Evolutionary conservation across 805 yeast genomes (phyloP).

Genomic region (Teunomyces aglyptinius): DNA sequence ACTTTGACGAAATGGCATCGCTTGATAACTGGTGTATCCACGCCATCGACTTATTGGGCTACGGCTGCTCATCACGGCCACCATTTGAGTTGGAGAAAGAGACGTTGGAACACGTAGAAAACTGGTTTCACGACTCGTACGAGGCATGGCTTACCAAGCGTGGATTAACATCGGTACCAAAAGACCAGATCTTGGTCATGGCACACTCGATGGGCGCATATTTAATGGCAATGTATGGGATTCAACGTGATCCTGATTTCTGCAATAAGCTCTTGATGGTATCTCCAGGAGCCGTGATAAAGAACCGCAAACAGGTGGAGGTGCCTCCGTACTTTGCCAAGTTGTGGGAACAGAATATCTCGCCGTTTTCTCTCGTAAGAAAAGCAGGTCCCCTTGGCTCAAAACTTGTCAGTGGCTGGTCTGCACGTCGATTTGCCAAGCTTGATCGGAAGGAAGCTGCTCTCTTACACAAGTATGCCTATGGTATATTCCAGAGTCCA

Average conservation of each 20-base stretch:
- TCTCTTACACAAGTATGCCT: constrained; percentile 73
- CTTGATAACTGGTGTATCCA: constrained; percentile 66
- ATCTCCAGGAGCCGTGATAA: constrained; percentile 85
- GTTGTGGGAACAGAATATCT: constrained; percentile 82
- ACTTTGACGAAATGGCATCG: constrained; percentile 26
- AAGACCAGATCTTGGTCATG: constrained; percentile 52
- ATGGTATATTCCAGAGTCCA: constrained; percentile 76
- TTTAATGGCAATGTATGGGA: constrained; percentile 64
- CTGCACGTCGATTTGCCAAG: constrained; percentile 72
- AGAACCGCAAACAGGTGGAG: constrained; percentile 39
- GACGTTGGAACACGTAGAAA: constrained; percentile 51
- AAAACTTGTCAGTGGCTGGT: constrained; percentile 84
- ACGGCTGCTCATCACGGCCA: constrained; percentile 86
- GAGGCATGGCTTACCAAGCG: constrained; percentile 59
- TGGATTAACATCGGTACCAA: constrained; percentile 30
- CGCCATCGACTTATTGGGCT: constrained; percentile 86
- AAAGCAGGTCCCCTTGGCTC: constrained; percentile 82
- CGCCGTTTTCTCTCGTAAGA: constrained; percentile 83
- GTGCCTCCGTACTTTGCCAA: constrained; percentile 77
- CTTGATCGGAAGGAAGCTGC: constrained; percentile 45
- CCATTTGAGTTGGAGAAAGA: constrained; percentile 48
- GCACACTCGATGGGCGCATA: constrained; percentile 97
- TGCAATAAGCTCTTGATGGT: constrained; percentile 72
- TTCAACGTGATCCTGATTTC: constrained; percentile 52
- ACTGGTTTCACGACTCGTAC: constrained; percentile 64